Conservation (phyloP, 805 yeast species). For the Barnettozyma botsteinii region DNA sequence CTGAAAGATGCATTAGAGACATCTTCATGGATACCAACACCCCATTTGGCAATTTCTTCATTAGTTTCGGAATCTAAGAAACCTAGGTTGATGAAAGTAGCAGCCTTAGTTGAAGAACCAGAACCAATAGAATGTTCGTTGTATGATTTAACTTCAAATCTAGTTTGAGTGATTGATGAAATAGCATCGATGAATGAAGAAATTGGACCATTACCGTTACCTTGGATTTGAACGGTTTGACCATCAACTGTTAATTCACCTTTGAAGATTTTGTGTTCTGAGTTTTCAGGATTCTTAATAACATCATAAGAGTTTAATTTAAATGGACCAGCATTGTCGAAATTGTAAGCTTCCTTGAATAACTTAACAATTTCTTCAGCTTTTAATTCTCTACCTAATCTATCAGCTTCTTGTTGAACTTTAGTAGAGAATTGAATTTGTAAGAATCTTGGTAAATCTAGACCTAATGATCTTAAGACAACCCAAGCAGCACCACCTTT, state of each 20-base stretch:
- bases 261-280: conserved; percentile 37
- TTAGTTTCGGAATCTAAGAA: conserved; percentile 39
- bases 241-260: conserved; percentile 37
- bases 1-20: conserved; percentile 80
- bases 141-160: conserved; percentile 60
- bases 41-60: conserved; percentile 56
- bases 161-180: conserved; percentile 43
- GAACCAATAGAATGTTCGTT: conserved; percentile 70
- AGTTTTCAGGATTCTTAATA: conserved; percentile 27
- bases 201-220: conserved; percentile 75
- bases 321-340: conserved; percentile 33
- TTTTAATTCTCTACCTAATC: conserved; percentile 62
- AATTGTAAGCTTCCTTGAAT: conserved; percentile 51
- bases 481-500: conserved; percentile 89
- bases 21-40: conserved; percentile 89
- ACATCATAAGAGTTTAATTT: conserved; percentile 38
- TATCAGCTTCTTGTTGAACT: conserved; percentile 62
- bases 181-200: conserved; percentile 67
- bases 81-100: conserved; percentile 60
- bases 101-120: conserved; percentile 69
- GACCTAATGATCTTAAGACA: conserved; percentile 59
- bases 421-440: conserved; percentile 62
- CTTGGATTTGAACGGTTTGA: conserved; percentile 34
- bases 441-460: conserved; percentile 67
- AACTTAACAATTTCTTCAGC: conserved; percentile 56